phyloP scores from a whole-genome alignment of 805 yeast species.

The Metschnikowia borealis region DNA sequence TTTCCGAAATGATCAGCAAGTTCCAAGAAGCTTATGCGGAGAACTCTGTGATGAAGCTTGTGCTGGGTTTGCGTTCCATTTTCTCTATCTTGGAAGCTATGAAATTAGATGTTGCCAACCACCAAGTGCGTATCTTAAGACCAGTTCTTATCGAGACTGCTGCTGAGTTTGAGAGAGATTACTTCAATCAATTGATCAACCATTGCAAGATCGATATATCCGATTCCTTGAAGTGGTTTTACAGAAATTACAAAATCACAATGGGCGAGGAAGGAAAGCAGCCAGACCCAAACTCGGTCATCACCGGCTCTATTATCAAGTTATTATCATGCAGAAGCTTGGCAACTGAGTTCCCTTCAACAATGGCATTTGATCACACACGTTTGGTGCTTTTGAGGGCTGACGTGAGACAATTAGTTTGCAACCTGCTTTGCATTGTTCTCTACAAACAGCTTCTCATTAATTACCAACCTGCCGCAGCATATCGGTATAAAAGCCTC shows the following conservation, averaged over 20 bases:
- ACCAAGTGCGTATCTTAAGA: constrained; percentile 80
- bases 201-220: constrained; percentile 57
- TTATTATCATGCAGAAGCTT: constrained; percentile 73
- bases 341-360: constrained; percentile 78
- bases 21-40: constrained; percentile 50
- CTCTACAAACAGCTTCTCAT: constrained; percentile 64
- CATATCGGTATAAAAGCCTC: constrained; percentile 14
- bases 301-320: constrained; percentile 53
- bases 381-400: constrained; percentile 75
- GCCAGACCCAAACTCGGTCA: constrained; percentile 33
- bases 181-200: constrained; percentile 52
- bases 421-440: constrained; percentile 69
- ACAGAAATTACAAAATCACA: constrained; percentile 28
- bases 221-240: constrained; percentile 67
- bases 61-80: constrained; percentile 71
- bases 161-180: constrained; percentile 83
- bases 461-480: constrained; percentile 30
- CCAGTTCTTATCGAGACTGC: constrained; percentile 85
- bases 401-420: constrained; percentile 79
- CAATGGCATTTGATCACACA: constrained; percentile 80
- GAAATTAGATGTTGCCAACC: constrained; percentile 94
- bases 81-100: constrained; percentile 87
- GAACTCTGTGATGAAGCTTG: constrained; percentile 47
- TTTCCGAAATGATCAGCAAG: constrained; percentile 68
- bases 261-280: constrained; percentile 11